Base-by-base conservation (phyloP, 352 stramenopile genomes). In the Globisporangium paddicum region DNA sequence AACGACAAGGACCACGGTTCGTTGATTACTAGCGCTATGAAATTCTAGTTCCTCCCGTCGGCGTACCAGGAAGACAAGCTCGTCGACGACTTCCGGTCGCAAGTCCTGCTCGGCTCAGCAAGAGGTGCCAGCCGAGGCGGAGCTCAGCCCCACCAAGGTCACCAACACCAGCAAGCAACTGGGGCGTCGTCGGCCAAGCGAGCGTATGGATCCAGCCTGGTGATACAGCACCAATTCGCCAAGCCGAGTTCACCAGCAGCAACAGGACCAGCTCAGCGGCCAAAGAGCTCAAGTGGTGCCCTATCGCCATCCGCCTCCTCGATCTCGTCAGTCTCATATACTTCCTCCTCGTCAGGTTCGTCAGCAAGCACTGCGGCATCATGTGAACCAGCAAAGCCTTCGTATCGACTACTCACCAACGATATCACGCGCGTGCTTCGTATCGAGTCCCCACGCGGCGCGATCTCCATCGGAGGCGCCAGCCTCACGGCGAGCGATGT, bases 151-250 rank as follows among this genome's bases (percentile, higher is more conserved):
- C 54, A 14, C 26, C 56, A 50, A 8, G 46, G 14, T 35, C 62
- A 66, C 61, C 60, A 46, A 18, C 32, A 34, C 6, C 60, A 37
- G 7, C 62, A 68, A 3, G 32, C 60, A 45, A 47, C 41, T 55
- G 64, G 21, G 30, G 23, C 35, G 50, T 13, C 25, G 26, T 47
- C 38, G 37, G 30, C 44, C 34, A 55, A n/a, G 10, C 55, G 63
- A 32, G 60, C 38, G 23, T 60, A 48, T 21, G 38, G 48, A 3
- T 83, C 73, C 19, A 85, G 74, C 42, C 66, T 87, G 32, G 71
- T 87, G 11, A 87, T 87, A 42, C 77, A 87, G 55, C 77, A 87
- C 50, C 71, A 82, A 18, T 58, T 79, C 9, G 55, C 56, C 19
- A 72, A 58, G 26, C 41, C 68, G 6, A 32, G 41, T 2, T 28